phyloP scores from a whole-genome alignment of 441 rosid genomes.

The Aquilaria agallochum region DNA sequence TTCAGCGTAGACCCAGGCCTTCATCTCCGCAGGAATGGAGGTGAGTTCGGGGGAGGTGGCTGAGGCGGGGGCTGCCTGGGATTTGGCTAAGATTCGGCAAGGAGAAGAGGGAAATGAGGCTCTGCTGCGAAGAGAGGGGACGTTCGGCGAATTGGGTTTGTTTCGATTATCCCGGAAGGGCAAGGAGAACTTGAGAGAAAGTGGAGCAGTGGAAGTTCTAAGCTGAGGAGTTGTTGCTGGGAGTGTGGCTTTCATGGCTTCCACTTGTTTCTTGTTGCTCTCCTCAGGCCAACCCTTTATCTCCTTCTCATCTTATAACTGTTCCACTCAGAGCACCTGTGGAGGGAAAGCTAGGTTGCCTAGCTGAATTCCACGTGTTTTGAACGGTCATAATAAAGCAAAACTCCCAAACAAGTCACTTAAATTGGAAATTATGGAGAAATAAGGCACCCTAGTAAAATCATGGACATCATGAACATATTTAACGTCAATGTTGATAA shows the following conservation, averaged over 20 bases:
- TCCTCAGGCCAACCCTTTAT: slow-evolving; percentile 25
- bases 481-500: too few relatives aligned
- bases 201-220: slow-evolving; percentile 18
- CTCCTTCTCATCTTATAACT: slow-evolving; percentile 5
- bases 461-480: too few relatives aligned
- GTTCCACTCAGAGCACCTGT: neutral
- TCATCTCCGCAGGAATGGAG: slow-evolving; percentile 63
- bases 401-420: too few relatives aligned
- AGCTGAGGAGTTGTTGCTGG: slow-evolving; percentile 32
- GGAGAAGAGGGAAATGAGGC: slow-evolving; percentile 21
- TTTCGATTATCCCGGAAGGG: slow-evolving; percentile 18
- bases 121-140: slow-evolving; percentile 4
- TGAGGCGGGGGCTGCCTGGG: slow-evolving; percentile 45
- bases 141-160: neutral
- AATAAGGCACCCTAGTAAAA: too few relatives aligned
- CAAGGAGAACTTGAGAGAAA: slow-evolving; percentile 22
- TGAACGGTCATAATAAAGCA: slow-evolving; percentile 1
- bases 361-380: slow-evolving; percentile 13
- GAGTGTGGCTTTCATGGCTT: slow-evolving; percentile 41
- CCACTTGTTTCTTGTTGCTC: slow-evolving; percentile 15
- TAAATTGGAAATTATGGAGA: neutral
- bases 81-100: slow-evolving; percentile 44
- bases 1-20: slow-evolving; percentile 76
- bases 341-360: too few relatives aligned
- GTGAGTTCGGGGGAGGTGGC: slow-evolving; percentile 27